A percentile compares a stretch with the other conserved stretches of the same genome.
phyloP scores from a whole-genome alignment of 179 eudicot species.

The Spinacia oleracea region DNA sequence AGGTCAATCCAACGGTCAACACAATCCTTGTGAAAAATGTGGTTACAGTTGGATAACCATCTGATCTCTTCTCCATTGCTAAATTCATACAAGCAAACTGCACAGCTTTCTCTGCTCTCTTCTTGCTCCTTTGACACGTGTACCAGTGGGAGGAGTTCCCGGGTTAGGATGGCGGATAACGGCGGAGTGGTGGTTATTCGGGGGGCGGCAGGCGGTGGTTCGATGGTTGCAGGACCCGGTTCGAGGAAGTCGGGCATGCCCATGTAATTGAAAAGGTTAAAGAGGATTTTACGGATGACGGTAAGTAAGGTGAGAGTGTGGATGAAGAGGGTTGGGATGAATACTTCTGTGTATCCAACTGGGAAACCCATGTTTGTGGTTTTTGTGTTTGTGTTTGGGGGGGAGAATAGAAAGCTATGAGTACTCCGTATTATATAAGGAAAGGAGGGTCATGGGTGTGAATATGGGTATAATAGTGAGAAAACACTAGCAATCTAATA shows the following conservation, averaged over 20 bases:
- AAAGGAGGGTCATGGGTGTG: not conserved
- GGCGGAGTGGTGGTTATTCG: constrained; percentile 8
- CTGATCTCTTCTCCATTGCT: constrained; percentile 46
- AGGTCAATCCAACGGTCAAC: constrained; percentile 73
- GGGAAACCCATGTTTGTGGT: constrained; percentile 35
- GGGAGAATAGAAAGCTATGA: not conserved
- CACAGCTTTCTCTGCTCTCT: constrained; percentile 34
- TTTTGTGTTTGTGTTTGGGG: constrained; percentile 4
- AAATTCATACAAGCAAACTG: constrained; percentile 60
- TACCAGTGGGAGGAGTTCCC: constrained; percentile 57
- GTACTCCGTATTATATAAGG: not conserved
- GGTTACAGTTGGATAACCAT: constrained; percentile 50
- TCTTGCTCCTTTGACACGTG: constrained; percentile 22
- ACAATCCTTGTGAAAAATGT: constrained; percentile 55
- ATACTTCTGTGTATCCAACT: constrained; percentile 36
- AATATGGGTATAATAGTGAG: not conserved
- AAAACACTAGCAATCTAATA: not conserved
- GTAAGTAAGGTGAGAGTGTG: constrained; percentile 34
- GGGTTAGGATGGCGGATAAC: constrained; percentile 47
- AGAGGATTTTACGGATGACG: constrained; percentile 26
- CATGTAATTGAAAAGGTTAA: constrained; percentile 30
- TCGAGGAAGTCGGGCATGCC: constrained; percentile 43
- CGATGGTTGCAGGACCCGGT: constrained; percentile 29
- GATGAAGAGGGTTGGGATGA: constrained; percentile 37
- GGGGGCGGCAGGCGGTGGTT: constrained; percentile 27